These are phyloP conservation scores for Orbilia oligospora DNA, from an alignment of 2,329 filamentous ascomycete genomes.

Conservation along the genomic window DNA sequence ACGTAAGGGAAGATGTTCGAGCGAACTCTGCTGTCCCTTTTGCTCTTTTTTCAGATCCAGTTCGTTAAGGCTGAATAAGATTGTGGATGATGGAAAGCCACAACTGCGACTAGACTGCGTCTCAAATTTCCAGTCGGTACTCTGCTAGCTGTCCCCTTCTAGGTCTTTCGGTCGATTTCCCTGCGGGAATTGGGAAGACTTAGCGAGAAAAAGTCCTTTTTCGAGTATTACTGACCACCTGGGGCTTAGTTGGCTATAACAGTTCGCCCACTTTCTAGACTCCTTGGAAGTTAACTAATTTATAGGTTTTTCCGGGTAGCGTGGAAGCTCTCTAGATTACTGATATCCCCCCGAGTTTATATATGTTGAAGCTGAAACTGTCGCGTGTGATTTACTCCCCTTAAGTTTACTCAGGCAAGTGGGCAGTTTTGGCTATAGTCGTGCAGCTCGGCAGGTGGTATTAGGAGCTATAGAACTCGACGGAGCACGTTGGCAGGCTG, in stretches of 20 bases:
- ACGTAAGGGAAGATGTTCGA: slow-evolving; percentile 38
- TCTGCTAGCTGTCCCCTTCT: slow-evolving; percentile 42
- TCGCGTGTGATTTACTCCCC: slow-evolving; percentile 7
- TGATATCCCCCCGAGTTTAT: neutral
- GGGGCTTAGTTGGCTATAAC: slow-evolving; percentile 18
- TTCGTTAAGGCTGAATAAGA: slow-evolving; percentile 56
- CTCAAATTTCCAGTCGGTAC: slow-evolving; percentile 38
- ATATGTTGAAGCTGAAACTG: slow-evolving; percentile 13
- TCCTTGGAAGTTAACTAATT: neutral
- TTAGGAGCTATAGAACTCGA: slow-evolving; percentile 10
- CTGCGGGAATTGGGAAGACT: slow-evolving; percentile 44
- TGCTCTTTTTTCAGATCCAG: slow-evolving; percentile 33
- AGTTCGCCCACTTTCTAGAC: slow-evolving; percentile 16
- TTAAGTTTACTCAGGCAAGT: slow-evolving; percentile 1
- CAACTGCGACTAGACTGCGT: slow-evolving; percentile 39
- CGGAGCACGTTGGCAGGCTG: neutral
- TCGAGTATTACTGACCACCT: slow-evolving; percentile 39
- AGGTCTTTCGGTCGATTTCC: slow-evolving; percentile 34
- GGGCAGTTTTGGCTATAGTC: neutral
- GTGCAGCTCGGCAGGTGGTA: neutral
- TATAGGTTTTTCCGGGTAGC: slow-evolving; percentile 20
- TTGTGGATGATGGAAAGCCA: slow-evolving; percentile 47
- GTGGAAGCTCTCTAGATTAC: slow-evolving; percentile 19
- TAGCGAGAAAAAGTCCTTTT: slow-evolving; percentile 37
- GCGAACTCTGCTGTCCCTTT: slow-evolving; percentile 32